Base-by-base conservation (phyloP, 768 basidiomycete genomes). In the Leucosporidium creatinivorum region DNA sequence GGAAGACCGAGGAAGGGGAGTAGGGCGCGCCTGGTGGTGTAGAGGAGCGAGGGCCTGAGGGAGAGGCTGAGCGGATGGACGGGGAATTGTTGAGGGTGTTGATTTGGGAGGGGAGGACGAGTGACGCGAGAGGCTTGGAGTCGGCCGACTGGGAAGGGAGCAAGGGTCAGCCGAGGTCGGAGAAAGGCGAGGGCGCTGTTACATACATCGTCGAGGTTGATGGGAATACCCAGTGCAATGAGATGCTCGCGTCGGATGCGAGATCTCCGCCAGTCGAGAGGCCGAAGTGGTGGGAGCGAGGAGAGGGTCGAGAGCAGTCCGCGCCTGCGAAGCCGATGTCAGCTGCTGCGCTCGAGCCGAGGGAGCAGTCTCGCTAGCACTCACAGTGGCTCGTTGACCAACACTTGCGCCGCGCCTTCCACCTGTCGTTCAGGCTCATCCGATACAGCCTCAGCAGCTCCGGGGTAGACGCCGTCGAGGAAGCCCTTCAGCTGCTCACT, bases 151-250 rank as follows among this genome's bases (percentile, higher is more conserved):
- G 56, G 3, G 23, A 25, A 19, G 18, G 25, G 17, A 25, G 56
- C 18, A 51, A 31, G 36, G 21, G 57, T 31, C 49, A 50, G 49
- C 23, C 21, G 26, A 57, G 30, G 48, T 1, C 17, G 17, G 48
- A 28, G 19, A n/a, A 5, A 9, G 52, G 50, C 4, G 51, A 26
- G 48, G 54, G 49, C n/a, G 47, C 10, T 7, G 12, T 26, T 39
- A 18, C 69, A 28, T 54, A 67, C 68, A 51, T 73, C 71, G 52
- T 73, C 71, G 47, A 67, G 66, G 66, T 66, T 69, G 50, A 73
- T 62, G 2, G 71, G 65, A 13, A 73, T 48, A 30, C 68, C 68
- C 52, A 73, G 66, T 13, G 71, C 50, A 25, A 67, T 23, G 28
- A 73, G 63, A 23, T 69, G 65, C 28, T 69, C 71, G 12, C 66